Base-by-base conservation (phyloP, 306 rosid species). In the Castanea sativa region DNA sequence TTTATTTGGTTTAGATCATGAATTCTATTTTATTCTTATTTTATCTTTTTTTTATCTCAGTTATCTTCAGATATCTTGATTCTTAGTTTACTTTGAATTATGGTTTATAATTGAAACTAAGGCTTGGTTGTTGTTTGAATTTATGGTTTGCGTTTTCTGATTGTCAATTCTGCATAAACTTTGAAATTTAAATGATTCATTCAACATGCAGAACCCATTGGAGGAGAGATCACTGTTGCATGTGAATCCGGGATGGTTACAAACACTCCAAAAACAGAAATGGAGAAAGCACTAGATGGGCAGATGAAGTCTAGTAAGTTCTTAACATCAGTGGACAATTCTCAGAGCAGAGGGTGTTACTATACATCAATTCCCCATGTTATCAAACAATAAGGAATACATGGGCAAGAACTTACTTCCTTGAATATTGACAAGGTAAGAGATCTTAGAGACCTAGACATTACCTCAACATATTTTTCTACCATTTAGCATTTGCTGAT, bases 371-470 rank as follows among this genome's bases (percentile, higher is more conserved):
- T 94, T 84, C 97, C 98, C 63, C 93, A 78, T 77, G 83, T 94
- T 76, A 80, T 94, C 81, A 92, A 94, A 77, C 79, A 71, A 56
- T 88, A 84, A 82, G 98, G 98, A 58, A 73, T 92, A 45, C 87
- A 87, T 29, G 97, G 90, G 75, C 93, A 88, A 73, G 92, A 94
- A 68, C 97, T 94, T 60, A 91, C 97, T 79, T 82, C 90, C 83
- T 81, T 94, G 84, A 94, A 94, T 86, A 92, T 91, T 85, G 98
- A 94, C 85, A 94, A 92, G 92, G 97, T 89, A 61, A 61, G 81
- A 77, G 51, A n/a, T 45, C 12, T 18, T 60, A 6, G 58, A 38
- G 7, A 32, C 12, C 14, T 60, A 6, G 58, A 38, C 11, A 32
- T 61, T 45, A 5, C 13, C n/a, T 63, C 14, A 27, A 29, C 20